Percentiles rank a stretch among this genome's conserved stretches.
Evolutionary conservation across 441 rosid genomes (phyloP).

Genomic region (Erodium moschatum): DNA sequence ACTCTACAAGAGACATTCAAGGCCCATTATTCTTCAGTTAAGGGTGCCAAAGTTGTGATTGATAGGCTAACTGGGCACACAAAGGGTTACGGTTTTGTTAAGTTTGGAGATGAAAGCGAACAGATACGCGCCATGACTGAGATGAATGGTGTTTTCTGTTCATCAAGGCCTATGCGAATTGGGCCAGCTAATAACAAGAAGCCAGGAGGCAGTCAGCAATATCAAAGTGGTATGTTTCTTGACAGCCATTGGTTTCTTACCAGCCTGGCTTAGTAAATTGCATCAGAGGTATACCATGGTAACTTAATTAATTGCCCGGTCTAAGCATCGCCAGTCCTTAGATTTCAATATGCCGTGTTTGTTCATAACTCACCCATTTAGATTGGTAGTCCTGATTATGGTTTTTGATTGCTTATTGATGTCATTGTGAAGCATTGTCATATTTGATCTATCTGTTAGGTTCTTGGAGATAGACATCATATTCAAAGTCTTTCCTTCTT

Average conservation of each 20-base stretch:
- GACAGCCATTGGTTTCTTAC: slow-evolving; percentile 2
- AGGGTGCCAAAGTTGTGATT: slow-evolving; percentile 83
- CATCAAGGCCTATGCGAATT: slow-evolving; percentile 81
- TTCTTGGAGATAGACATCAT: slow-evolving; percentile 34
- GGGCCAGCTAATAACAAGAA: slow-evolving; percentile 87
- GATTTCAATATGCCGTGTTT: background rate
- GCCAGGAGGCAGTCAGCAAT: slow-evolving; percentile 45
- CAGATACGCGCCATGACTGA: slow-evolving; percentile 78
- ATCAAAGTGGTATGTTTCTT: slow-evolving; percentile 50
- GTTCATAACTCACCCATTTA: background rate
- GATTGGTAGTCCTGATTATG: background rate
- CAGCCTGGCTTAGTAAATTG: background rate
- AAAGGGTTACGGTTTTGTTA: slow-evolving; percentile 93
- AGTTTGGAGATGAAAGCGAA: slow-evolving; percentile 72
- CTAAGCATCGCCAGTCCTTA: background rate
- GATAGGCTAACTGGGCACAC: slow-evolving; percentile 83
- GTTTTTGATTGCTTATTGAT: slow-evolving; percentile 13
- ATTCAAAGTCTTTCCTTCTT: slow-evolving; percentile 8
- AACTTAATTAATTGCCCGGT: background rate
- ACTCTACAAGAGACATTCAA: slow-evolving; percentile 66
- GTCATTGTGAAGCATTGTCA: background rate
- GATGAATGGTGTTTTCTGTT: slow-evolving; percentile 80
- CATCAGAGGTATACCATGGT: background rate
- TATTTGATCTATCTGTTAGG: slow-evolving; percentile 30
- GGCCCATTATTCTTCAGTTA: slow-evolving; percentile 49